Evolutionary conservation across 257 asterid species (phyloP), one percentile per base, ranked within the genome.

Genomic region (Eucommia ulmoides): DNA sequence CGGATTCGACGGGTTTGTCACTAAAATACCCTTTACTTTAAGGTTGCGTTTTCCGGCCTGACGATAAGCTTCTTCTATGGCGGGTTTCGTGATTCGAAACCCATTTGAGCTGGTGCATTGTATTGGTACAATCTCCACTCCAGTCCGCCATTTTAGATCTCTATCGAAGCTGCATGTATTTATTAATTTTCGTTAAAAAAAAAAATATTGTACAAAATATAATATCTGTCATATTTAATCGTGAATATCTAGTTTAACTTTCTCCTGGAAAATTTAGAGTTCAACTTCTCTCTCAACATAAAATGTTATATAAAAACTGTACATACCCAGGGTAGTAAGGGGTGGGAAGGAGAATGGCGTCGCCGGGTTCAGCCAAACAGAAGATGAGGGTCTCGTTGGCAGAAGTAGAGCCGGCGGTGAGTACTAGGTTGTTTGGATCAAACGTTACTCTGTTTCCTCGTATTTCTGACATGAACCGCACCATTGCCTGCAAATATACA

Each of bases 271-370:
- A 29, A 29, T 29, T n/a, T n/a, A n/a, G n/a, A n/a, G n/a, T n/a
- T n/a, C n/a, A n/a, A n/a, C n/a, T n/a, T n/a, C n/a, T n/a, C n/a
- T n/a, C n/a, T n/a, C n/a, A n/a, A n/a, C n/a, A n/a, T n/a, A n/a
- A n/a, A n/a, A n/a, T n/a, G n/a, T n/a, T n/a, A n/a, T n/a, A n/a
- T n/a, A 2, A 46, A 11, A 33, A 18, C 15, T 9, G 22, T 25
- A 45, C 72, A 33, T 72, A 79, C 88, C 93, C 94, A 6, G 94
- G 93, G 45, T 84, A 84, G 78, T 84, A 84, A 0, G 95, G 94
- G 7, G 81, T 76, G 19, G 93, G 93, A 21, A 84, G 73, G 9
- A 84, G 83, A 25, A 84, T 54, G 1, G 93, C 88, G 7, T 84
- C 88, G 25, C 93, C 88, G 15, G 77, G 80, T 0, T 84, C 81